These are phyloP conservation scores for Xylaria venustula DNA, from an alignment of 495 filamentous ascomycete genomes.

Conservation along the genomic window DNA sequence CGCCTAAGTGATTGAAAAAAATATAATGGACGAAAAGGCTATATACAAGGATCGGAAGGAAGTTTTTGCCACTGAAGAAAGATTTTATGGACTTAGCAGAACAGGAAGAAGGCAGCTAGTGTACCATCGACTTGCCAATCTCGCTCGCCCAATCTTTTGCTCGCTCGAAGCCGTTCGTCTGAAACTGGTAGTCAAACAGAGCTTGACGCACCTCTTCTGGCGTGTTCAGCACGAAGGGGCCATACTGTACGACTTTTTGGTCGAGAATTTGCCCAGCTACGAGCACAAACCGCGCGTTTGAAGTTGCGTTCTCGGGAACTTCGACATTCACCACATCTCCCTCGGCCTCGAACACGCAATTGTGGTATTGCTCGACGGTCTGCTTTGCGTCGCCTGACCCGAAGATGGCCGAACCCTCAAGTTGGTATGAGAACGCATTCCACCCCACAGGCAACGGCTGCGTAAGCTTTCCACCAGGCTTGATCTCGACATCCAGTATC, in stretches of 20 bases:
- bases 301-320: constrained; percentile 66
- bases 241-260: constrained; percentile 94
- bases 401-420: constrained; percentile 69
- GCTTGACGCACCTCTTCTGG: constrained; percentile 89
- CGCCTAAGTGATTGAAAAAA: background rate
- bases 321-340: constrained; percentile 72
- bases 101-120: constrained; percentile 10
- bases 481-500: constrained; percentile 82
- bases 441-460: constrained; percentile 78
- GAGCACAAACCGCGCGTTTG: constrained; percentile 69
- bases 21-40: background rate
- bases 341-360: constrained; percentile 80
- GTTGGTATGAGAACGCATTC: constrained; percentile 87
- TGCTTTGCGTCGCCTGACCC: constrained; percentile 57
- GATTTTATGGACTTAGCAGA: background rate
- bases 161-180: constrained; percentile 87
- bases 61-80: background rate
- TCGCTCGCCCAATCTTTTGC: constrained; percentile 82
- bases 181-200: constrained; percentile 80
- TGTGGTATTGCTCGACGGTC: constrained; percentile 71
- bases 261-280: constrained; percentile 84
- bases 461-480: constrained; percentile 70
- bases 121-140: constrained; percentile 74
- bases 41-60: constrained; percentile 1
- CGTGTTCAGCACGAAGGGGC: constrained; percentile 83